A percentile compares a stretch with the other conserved stretches of the same genome.
Conservation (phyloP, 1,139 yeast genomes). For the Blastobotrys ciferrii region DNA sequence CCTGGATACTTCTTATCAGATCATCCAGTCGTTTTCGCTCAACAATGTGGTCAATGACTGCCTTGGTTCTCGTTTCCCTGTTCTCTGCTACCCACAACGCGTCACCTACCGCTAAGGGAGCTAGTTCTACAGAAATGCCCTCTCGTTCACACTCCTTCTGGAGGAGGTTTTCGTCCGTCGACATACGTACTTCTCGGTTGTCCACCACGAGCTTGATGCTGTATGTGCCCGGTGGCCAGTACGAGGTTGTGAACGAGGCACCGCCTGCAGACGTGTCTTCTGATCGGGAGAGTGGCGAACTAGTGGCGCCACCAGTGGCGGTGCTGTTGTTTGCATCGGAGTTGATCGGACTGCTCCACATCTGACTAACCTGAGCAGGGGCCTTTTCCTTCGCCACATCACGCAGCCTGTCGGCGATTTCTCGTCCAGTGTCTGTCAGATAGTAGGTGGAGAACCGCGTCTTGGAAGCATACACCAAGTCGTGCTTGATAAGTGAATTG, state of each 20-base stretch:
- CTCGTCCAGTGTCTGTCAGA: conserved; percentile 71
- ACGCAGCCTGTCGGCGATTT: conserved; percentile 58
- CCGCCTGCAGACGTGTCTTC: background rate
- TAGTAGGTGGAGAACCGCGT: conserved; percentile 53
- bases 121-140: conserved; percentile 53
- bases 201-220: conserved; percentile 68
- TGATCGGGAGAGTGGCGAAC: background rate
- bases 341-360: conserved; percentile 18
- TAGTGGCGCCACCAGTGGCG: too few species aligned
- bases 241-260: conserved; percentile 3
- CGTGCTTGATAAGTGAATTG: conserved; percentile 61
- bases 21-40: conserved; percentile 92
- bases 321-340: conserved; percentile 6
- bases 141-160: conserved; percentile 49
- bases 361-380: background rate
- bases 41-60: conserved; percentile 72
- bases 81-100: conserved; percentile 84
- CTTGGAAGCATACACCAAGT: conserved; percentile 56
- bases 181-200: conserved; percentile 63
- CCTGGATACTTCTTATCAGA: conserved; percentile 74
- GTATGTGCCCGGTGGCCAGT: conserved; percentile 56
- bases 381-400: conserved; percentile 40
- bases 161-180: conserved; percentile 33
- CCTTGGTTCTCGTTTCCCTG: conserved; percentile 49
- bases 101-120: conserved; percentile 79